phyloP scores from a whole-genome alignment of 768 basidiomycete genomes.

The Filobasidium floriforme region DNA sequence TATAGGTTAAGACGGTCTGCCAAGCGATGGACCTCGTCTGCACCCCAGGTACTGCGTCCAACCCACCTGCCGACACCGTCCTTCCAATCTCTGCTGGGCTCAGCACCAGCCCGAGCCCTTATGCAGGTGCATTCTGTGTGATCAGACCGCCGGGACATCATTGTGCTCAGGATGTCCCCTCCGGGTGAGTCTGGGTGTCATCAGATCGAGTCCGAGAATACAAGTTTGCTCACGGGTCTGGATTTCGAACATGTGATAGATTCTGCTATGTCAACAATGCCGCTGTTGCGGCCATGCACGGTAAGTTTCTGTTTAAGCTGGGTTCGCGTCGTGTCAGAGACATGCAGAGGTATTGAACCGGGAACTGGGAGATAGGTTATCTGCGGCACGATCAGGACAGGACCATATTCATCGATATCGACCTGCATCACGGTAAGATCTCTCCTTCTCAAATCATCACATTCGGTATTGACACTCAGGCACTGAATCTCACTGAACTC shows the following conservation, averaged over 20 bases:
- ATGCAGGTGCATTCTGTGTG: constrained; percentile 61
- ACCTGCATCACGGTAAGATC: constrained; percentile 70
- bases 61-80: too few species aligned
- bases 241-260: constrained; percentile 15
- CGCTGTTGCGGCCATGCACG: constrained; percentile 79
- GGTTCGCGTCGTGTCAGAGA: background rate
- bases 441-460: background rate
- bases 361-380: constrained; percentile 54
- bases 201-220: background rate
- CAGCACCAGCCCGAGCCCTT: background rate
- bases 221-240: background rate
- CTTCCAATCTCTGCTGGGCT: background rate
- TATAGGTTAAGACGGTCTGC: constrained; percentile 52
- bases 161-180: constrained; percentile 80
- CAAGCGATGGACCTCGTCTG: constrained; percentile 71
- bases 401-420: constrained; percentile 82
- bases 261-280: constrained; percentile 97
- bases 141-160: constrained; percentile 91
- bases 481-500: too few species aligned
- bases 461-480: background rate
- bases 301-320: constrained; percentile 46
- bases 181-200: constrained; percentile 51
- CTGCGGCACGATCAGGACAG: constrained; percentile 68
- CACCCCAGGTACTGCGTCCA: too few species aligned
- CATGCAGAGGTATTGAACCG: background rate